A percentile compares a stretch with the other conserved stretches of the same genome.
Evolutionary conservation across 2,329 filamentous ascomycete genomes (phyloP).

Genomic region (Trichoderma sp.): DNA sequence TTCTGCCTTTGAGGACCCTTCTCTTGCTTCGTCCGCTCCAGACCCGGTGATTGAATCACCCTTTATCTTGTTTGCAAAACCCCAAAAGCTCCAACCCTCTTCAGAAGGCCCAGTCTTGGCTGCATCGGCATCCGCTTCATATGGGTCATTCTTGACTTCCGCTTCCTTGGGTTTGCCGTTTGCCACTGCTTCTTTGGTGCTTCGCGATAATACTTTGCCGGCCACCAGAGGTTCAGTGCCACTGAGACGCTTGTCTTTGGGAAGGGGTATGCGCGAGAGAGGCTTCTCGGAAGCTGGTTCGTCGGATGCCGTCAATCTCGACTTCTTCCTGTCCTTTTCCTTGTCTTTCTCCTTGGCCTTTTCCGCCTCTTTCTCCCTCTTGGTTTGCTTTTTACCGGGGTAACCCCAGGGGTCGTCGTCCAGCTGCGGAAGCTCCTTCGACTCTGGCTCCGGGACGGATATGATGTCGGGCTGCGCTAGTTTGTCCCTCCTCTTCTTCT

Average conservation of each 20-base stretch:
- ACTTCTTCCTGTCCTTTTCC: conserved; percentile 29
- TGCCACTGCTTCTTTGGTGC: background rate
- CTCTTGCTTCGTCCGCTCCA: conserved; percentile 6
- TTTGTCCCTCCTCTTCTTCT: conserved; percentile 38
- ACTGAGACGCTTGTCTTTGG: conserved; percentile 3
- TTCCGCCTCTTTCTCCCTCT: conserved; percentile 34
- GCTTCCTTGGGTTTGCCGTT: background rate
- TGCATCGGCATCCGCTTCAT: conserved; percentile 1
- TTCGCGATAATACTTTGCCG: background rate
- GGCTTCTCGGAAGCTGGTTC: conserved; percentile 5
- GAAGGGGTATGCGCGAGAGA: background rate
- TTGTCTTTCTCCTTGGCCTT: conserved; percentile 34
- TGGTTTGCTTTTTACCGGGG: conserved; percentile 35
- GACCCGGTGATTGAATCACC: conserved; percentile 16
- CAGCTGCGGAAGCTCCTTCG: conserved; percentile 23
- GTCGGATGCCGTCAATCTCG: background rate
- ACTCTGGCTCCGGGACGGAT: conserved; percentile 34
- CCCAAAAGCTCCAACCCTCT: conserved; percentile 37
- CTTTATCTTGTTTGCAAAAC: conserved; percentile 30
- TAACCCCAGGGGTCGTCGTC: conserved; percentile 35
- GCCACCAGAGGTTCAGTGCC: conserved; percentile 33
- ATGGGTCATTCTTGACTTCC: background rate
- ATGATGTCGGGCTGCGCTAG: conserved; percentile 32
- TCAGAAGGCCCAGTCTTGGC: conserved; percentile 33
- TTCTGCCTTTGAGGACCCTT: conserved; percentile 3